Percentiles rank a stretch among this genome's conserved stretches.
These are phyloP conservation scores for Ophiostoma sp. DNA, from an alignment of 2,329 filamentous ascomycete species.

Conservation along the genomic window DNA sequence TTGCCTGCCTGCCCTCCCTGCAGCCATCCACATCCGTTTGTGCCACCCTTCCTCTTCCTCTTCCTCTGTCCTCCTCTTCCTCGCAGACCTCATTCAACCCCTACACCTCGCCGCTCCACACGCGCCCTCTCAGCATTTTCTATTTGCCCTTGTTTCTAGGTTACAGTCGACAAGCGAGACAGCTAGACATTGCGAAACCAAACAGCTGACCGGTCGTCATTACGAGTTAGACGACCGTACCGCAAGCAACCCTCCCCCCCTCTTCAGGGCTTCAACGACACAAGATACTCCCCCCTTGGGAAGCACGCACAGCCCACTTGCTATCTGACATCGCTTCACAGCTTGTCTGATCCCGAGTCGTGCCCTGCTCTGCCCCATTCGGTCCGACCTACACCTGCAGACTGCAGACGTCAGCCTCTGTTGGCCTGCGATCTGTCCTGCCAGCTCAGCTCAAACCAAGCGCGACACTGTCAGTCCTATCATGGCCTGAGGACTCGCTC, in stretches of 20 bases:
- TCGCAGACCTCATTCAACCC: background rate
- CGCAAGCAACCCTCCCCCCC: background rate
- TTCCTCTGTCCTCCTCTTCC: background rate
- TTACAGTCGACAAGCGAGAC: constrained; percentile 11
- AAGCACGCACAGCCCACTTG: background rate
- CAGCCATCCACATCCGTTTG: background rate
- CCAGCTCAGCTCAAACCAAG: too few species aligned
- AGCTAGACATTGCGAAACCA: constrained; percentile 16
- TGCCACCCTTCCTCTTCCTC: background rate
- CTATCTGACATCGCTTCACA: background rate
- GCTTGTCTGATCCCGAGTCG: background rate
- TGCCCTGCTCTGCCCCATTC: background rate
- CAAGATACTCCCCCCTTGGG: too few species aligned
- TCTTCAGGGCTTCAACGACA: background rate
- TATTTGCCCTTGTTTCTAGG: background rate
- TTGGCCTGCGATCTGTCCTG: too few species aligned
- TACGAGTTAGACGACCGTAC: background rate
- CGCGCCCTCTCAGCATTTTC: background rate
- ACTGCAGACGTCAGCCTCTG: too few species aligned
- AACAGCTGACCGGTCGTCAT: background rate
- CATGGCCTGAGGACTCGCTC: background rate
- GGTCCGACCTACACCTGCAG: background rate
- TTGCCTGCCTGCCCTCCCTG: background rate
- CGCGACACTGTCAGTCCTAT: too few species aligned
- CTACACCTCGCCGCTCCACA: background rate